These are phyloP conservation scores for Moelleriella libera DNA, from an alignment of 2,329 filamentous ascomycete genomes.

Conservation along the genomic window DNA sequence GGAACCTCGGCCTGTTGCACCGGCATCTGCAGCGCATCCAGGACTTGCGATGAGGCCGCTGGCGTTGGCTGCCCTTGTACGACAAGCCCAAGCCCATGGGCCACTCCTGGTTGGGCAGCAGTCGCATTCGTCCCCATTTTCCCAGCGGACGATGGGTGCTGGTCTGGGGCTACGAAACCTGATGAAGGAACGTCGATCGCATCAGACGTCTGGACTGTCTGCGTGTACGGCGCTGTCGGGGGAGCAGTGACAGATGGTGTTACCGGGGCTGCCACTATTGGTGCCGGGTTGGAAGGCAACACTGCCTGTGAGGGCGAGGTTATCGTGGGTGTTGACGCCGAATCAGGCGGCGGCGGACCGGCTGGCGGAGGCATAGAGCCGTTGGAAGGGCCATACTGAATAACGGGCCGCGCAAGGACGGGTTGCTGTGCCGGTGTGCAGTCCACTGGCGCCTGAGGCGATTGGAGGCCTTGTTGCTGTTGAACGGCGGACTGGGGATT, in stretches of 20 bases:
- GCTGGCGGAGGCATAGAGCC: conserved; percentile 43
- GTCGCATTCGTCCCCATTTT: too few relatives aligned
- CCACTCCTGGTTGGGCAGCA: too few relatives aligned
- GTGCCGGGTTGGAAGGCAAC: too few relatives aligned
- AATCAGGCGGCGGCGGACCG: conserved; percentile 15
- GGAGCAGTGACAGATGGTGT: too few relatives aligned
- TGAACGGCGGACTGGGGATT: conserved; percentile 1
- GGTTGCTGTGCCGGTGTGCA: conserved; percentile 9
- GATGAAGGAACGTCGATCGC: not conserved
- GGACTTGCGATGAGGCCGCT: too few relatives aligned
- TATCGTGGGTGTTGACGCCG: not conserved
- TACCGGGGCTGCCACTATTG: too few relatives aligned
- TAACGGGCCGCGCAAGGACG: conserved; percentile 31
- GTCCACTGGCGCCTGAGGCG: not conserved
- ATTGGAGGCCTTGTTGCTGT: not conserved
- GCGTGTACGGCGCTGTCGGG: not conserved
- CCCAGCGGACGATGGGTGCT: not conserved
- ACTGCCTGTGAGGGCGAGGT: not conserved
- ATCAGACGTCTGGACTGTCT: too few relatives aligned
- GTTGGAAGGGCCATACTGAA: conserved; percentile 53
- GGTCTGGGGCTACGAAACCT: not conserved
- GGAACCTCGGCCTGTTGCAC: too few relatives aligned
- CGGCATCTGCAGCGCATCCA: too few relatives aligned
- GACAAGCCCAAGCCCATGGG: too few relatives aligned
- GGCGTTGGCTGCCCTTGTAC: too few relatives aligned